Conservation (phyloP, 2,329 filamentous ascomycete species). For the Tolypocladium tropicale region DNA sequence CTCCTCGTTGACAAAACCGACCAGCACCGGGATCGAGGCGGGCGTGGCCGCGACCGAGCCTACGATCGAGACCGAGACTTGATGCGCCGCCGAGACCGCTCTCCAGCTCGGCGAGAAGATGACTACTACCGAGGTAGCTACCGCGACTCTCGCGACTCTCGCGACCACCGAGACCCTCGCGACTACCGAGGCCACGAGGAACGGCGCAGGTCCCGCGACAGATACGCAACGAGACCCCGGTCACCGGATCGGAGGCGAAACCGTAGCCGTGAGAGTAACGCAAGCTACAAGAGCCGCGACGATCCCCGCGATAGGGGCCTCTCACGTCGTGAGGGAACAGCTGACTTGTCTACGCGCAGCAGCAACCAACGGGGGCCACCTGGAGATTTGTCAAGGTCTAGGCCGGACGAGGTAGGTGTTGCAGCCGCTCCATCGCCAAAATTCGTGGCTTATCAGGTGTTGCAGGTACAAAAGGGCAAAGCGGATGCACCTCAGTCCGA, state of each 20-base stretch:
- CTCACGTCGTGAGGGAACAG: conserved; percentile 57
- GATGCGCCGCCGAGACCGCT: conserved; percentile 60
- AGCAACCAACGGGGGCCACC: conserved; percentile 43
- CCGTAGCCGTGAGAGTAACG: conserved; percentile 50
- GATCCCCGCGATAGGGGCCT: conserved; percentile 58
- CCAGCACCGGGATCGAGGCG: conserved; percentile 47
- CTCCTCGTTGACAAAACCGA: conserved; percentile 35
- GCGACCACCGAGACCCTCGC: conserved; percentile 35
- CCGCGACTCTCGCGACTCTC: conserved; percentile 33
- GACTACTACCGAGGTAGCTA: conserved; percentile 51
- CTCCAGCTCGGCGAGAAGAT: conserved; percentile 56
- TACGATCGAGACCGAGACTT: conserved; percentile 38
- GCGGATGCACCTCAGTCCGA: conserved; percentile 47
- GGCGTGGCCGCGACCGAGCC: conserved; percentile 27
- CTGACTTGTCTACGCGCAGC: conserved; percentile 57
- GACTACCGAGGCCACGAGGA: conserved; percentile 32
- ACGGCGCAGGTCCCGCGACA: conserved; percentile 53
- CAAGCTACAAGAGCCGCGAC: conserved; percentile 63
- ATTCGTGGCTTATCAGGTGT: conserved; percentile 12
- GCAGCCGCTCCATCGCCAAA: not conserved
- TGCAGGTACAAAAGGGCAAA: conserved; percentile 40
- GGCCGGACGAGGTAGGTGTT: conserved; percentile 46
- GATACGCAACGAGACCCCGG: conserved; percentile 47
- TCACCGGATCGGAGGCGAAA: conserved; percentile 50
- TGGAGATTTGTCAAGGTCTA: conserved; percentile 36